Evolutionary conservation across 2,329 filamentous ascomycete species (phyloP).

Genomic region (Colletotrichum sp.): DNA sequence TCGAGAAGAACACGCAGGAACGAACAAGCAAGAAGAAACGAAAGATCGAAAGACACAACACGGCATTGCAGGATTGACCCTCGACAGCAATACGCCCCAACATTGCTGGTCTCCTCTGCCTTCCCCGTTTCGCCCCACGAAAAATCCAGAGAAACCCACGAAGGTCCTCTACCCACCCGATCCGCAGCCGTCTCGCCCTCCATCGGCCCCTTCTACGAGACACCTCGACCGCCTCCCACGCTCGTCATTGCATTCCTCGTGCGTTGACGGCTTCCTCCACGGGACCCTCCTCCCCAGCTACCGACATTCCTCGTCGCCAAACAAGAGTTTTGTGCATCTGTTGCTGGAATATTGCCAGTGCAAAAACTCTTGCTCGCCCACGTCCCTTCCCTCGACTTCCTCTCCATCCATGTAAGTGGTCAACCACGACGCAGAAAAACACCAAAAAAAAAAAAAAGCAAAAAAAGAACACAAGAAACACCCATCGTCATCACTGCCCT

Average conservation of each 20-base stretch:
- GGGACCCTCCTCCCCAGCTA: constrained; percentile 20
- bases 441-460: background rate
- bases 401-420: constrained; percentile 20
- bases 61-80: constrained; percentile 16
- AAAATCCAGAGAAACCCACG: constrained; percentile 6
- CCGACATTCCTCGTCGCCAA: constrained; percentile 18
- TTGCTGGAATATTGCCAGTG: constrained; percentile 26
- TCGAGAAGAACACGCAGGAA: constrained; percentile 1
- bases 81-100: background rate
- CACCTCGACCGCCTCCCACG: background rate
- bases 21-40: background rate
- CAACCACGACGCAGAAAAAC: background rate
- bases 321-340: constrained; percentile 15
- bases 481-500: background rate
- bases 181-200: background rate
- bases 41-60: background rate
- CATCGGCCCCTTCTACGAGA: constrained; percentile 4
- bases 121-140: background rate
- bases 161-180: background rate
- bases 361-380: constrained; percentile 16
- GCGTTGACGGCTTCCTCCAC: constrained; percentile 19
- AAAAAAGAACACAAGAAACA: background rate
- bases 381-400: background rate
- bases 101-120: constrained; percentile 11
- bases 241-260: constrained; percentile 20